These are phyloP conservation scores for Begonia fuchsioides DNA, from an alignment of 306 rosid species.

Conservation along the genomic window DNA sequence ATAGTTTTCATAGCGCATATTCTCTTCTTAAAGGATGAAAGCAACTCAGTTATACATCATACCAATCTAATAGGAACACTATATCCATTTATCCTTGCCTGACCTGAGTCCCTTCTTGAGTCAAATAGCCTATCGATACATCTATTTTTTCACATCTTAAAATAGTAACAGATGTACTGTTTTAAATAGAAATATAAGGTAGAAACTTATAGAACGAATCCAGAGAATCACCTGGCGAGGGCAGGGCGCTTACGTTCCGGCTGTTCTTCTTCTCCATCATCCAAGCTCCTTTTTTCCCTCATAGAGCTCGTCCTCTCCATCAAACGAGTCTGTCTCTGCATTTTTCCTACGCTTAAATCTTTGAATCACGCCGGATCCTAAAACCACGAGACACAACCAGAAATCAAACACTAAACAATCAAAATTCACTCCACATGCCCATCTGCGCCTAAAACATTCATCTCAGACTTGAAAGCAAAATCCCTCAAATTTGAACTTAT, in stretches of 20 bases:
- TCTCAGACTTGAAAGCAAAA: not conserved
- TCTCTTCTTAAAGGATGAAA: too few species aligned
- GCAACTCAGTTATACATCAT: too few species aligned
- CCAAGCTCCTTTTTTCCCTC: slow-evolving; percentile 70
- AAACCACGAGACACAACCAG: not conserved
- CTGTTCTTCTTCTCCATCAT: slow-evolving; percentile 80
- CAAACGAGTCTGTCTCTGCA: slow-evolving; percentile 50
- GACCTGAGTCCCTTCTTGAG: too few species aligned
- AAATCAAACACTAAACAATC: not conserved
- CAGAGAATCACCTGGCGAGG: slow-evolving; percentile 57
- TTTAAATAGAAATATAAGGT: too few species aligned
- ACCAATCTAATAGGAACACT: too few species aligned
- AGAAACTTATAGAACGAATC: not conserved
- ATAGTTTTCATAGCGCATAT: too few species aligned
- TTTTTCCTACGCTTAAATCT: slow-evolving; percentile 16
- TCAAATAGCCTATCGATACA: too few species aligned
- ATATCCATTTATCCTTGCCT: too few species aligned
- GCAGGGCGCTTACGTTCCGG: slow-evolving; percentile 95
- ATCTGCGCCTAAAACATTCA: not conserved
- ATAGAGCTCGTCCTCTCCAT: slow-evolving; percentile 43
- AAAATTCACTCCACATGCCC: not conserved
- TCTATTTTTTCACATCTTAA: too few species aligned
- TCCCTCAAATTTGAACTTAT: not conserved
- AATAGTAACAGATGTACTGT: too few species aligned
- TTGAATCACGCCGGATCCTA: slow-evolving; percentile 32